Evolutionary conservation across 768 basidiomycete genomes (phyloP).

Genomic region (Polyporus arcularius): DNA sequence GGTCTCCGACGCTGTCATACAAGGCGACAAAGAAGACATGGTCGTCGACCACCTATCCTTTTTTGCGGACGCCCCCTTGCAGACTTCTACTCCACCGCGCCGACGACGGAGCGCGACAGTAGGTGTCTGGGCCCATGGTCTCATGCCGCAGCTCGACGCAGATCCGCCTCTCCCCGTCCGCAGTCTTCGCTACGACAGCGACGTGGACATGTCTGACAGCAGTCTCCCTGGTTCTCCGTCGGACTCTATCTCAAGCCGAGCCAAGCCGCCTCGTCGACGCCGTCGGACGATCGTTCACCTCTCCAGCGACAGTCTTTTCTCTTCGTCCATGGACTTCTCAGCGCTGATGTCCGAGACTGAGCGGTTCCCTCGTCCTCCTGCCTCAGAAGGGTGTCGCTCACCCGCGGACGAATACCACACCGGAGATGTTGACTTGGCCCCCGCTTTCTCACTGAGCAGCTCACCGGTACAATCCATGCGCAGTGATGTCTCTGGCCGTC

Average conservation of each 20-base stretch:
- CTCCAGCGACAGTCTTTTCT: constrained; percentile 30
- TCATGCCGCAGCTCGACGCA: constrained; percentile 17
- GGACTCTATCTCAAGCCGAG: not conserved
- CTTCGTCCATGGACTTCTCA: constrained; percentile 31
- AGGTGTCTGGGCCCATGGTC: constrained; percentile 12
- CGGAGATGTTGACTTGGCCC: constrained; percentile 8
- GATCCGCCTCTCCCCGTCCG: constrained; percentile 17
- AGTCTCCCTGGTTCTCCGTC: constrained; percentile 12
- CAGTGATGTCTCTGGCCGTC: not conserved
- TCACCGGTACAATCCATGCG: not conserved
- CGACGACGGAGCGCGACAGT: constrained; percentile 18
- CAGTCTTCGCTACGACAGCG: constrained; percentile 17
- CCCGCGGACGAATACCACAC: not conserved
- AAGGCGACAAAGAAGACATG: constrained; percentile 12
- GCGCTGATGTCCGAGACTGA: constrained; percentile 19
- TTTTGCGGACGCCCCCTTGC: constrained; percentile 21
- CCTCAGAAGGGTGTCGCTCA: constrained; percentile 10
- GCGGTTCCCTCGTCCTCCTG: constrained; percentile 13
- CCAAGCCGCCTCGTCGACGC: constrained; percentile 21
- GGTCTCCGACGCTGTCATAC: constrained; percentile 1
- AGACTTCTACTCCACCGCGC: constrained; percentile 28
- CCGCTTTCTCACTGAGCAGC: constrained; percentile 11
- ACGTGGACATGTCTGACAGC: constrained; percentile 18
- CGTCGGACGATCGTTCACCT: constrained; percentile 29
- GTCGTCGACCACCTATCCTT: constrained; percentile 22